These are phyloP conservation scores for Durusdinium trenchii DNA, from an alignment of 73 alveolate genomes.

Conservation along the genomic window DNA sequence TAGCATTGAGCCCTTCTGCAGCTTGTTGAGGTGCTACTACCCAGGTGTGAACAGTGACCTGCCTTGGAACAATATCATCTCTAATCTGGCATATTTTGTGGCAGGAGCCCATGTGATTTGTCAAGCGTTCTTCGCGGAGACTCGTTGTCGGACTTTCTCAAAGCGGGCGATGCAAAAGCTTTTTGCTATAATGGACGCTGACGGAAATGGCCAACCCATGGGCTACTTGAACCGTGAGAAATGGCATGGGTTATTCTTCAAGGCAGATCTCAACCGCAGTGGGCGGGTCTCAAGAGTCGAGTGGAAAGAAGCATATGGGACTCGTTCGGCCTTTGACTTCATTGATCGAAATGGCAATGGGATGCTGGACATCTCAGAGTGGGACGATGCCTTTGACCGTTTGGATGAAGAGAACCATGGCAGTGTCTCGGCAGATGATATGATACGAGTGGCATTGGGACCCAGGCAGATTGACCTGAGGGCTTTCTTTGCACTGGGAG, in stretches of 20 bases:
- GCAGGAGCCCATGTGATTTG: slow-evolving; percentile 66
- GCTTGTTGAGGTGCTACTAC: slow-evolving; percentile 36
- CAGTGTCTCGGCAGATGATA: not conserved
- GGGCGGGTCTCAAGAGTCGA: slow-evolving; percentile 58
- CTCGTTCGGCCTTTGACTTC: slow-evolving; percentile 36
- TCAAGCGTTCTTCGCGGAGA: slow-evolving; percentile 72
- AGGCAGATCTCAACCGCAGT: slow-evolving; percentile 30
- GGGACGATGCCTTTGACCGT: slow-evolving; percentile 45
- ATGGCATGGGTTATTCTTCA: not conserved
- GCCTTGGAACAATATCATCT: slow-evolving; percentile 52
- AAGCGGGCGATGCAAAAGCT: not conserved
- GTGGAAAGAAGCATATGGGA: not conserved
- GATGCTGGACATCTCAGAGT: not conserved
- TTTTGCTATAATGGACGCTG: not conserved
- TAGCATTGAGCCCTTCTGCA: not conserved
- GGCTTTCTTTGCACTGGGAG: slow-evolving; percentile 65
- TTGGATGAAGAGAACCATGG: slow-evolving; percentile 8
- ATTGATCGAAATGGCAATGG: slow-evolving; percentile 30
- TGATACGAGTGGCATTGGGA: not conserved
- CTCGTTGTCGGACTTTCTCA: slow-evolving; percentile 19
- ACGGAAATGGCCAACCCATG: not conserved
- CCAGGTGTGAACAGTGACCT: slow-evolving; percentile 32
- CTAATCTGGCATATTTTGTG: slow-evolving; percentile 71
- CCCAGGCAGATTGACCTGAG: slow-evolving; percentile 39
- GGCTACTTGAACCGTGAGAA: not conserved